Percentiles rank a stretch among this genome's conserved stretches.
Conservation (phyloP, 225 moss, liverwort and hornwort genomes). For the Sphagnum contortum region DNA sequence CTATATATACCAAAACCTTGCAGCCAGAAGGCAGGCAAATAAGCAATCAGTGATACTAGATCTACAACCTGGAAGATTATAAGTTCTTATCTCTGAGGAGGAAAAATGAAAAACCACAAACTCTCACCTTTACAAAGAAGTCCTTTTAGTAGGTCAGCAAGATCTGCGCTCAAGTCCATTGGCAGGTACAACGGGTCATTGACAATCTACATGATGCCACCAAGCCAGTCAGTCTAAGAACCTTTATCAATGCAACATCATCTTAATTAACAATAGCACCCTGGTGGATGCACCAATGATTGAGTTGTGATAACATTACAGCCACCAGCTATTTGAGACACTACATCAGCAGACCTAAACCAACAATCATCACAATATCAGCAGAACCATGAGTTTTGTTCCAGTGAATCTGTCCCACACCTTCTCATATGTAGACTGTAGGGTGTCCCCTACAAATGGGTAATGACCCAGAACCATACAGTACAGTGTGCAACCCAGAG, state of each 20-base stretch:
- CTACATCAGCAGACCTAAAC: no score
- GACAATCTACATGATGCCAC: constrained; percentile 47
- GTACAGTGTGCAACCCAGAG: constrained; percentile 77
- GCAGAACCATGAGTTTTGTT: no score
- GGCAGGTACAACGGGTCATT: constrained; percentile 52
- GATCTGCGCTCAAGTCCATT: constrained; percentile 40
- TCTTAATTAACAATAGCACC: no score
- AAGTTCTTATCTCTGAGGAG: neutral
- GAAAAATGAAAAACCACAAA: neutral
- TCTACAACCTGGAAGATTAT: neutral
- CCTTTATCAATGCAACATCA: no score
- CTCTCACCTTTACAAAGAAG: constrained; percentile 75
- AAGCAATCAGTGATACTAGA: neutral
- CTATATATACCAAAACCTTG: neutral
- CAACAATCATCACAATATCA: no score
- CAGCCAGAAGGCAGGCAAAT: neutral
- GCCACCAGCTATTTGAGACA: no score
- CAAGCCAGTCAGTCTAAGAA: no score
- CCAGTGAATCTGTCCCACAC: constrained; percentile 8
- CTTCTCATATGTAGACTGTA: constrained; percentile 56
- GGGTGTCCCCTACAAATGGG: constrained; percentile 66
- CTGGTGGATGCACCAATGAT: no score
- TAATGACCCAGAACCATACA: constrained; percentile 79
- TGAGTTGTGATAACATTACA: no score
- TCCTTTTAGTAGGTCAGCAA: constrained; percentile 55